A percentile compares a stretch with the other conserved stretches of the same genome.
Conservation (phyloP, 345 rosid genomes). For the Eutrema yunnanense region DNA sequence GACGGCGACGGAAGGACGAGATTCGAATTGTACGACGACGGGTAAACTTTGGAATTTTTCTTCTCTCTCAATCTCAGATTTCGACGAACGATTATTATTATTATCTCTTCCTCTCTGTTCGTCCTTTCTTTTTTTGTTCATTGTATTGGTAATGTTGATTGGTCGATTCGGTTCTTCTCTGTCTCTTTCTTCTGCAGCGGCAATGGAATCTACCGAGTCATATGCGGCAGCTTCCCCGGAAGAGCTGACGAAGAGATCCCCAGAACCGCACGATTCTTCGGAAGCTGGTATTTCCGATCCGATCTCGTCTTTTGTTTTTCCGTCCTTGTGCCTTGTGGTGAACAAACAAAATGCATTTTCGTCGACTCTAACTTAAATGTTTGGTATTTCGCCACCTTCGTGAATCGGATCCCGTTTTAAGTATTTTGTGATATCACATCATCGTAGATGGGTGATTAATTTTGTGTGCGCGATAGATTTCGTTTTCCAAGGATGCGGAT, state of each 20-base stretch:
- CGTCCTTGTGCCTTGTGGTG: neutral
- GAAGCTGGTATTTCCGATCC: slow-evolving; percentile 61
- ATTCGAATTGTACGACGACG: slow-evolving; percentile 18
- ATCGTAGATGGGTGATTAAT: neutral
- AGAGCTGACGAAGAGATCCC: slow-evolving; percentile 57
- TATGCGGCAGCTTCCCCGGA: slow-evolving; percentile 80
- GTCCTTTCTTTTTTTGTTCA: neutral
- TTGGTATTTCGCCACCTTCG: neutral
- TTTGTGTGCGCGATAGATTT: neutral
- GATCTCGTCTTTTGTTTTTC: slow-evolving; percentile 25
- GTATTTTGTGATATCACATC: neutral
- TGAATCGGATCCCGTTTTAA: slow-evolving; percentile 15
- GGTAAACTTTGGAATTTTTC: neutral
- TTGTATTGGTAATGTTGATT: slow-evolving; percentile 21
- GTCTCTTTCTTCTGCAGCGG: neutral
- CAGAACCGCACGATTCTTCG: slow-evolving; percentile 63
- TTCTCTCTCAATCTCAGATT: slow-evolving; percentile 26
- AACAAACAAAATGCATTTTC: neutral
- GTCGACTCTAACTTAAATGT: neutral
- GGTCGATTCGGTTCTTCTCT: neutral
- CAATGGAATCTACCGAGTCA: slow-evolving; percentile 91
- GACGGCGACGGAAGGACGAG: slow-evolving; percentile 13
- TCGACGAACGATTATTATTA: slow-evolving; percentile 5
- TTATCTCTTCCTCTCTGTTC: neutral
- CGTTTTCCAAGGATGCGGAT: neutral